Conservation (phyloP, 2,329 filamentous ascomycete genomes). For the Rutstroemia sp. region DNA sequence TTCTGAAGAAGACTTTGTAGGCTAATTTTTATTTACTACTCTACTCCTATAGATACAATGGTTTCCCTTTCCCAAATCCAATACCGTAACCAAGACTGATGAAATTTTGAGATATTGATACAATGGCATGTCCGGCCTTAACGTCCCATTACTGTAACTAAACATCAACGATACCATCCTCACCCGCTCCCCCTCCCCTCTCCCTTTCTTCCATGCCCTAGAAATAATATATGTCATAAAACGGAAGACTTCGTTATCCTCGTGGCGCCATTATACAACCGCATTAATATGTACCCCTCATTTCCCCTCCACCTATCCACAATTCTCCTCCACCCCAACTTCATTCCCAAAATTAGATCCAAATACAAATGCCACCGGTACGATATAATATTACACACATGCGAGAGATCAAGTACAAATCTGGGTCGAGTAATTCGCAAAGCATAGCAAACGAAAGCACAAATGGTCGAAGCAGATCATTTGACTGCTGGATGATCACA, state of each 20-base stretch:
- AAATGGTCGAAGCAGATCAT: no score
- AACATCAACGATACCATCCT: not conserved
- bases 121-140: not conserved
- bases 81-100: not conserved
- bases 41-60: not conserved
- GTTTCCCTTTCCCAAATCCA: not conserved
- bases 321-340: not conserved
- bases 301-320: not conserved
- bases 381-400: no score
- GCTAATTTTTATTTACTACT: not conserved
- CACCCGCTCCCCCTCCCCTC: not conserved
- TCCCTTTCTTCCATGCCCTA: not conserved
- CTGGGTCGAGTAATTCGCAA: no score
- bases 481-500: not conserved
- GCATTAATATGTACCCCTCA: slow-evolving; percentile 1
- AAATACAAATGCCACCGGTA: not conserved
- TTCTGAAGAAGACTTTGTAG: not conserved
- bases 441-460: not conserved
- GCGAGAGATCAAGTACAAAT: no score
- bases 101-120: not conserved
- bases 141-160: not conserved
- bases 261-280: slow-evolving; percentile 4
- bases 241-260: not conserved
- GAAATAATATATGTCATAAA: slow-evolving; percentile 6
- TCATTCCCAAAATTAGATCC: not conserved